phyloP scores from a whole-genome alignment of 177 flowering plant species.

The Vitis hybrid region DNA sequence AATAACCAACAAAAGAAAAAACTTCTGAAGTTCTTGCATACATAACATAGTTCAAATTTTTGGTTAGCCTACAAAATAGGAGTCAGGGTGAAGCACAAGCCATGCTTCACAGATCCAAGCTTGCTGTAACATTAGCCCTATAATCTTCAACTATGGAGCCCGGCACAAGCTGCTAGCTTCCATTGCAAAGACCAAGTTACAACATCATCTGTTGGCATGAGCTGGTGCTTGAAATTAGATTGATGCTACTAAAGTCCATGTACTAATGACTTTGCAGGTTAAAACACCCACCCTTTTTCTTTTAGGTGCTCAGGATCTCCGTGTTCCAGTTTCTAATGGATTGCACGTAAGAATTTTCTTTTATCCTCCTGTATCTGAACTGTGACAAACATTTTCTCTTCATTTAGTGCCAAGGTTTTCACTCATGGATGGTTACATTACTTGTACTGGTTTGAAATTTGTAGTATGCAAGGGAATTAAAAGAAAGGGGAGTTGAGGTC shows the following conservation, averaged over 20 bases:
- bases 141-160: not conserved
- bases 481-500: constrained; percentile 69
- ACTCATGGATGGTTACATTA: not conserved
- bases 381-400: too few species aligned
- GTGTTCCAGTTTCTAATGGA: constrained; percentile 85
- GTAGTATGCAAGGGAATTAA: constrained; percentile 80
- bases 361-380: not conserved
- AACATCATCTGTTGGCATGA: not conserved
- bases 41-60: too few species aligned
- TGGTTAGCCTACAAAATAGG: not conserved
- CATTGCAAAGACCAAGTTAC: not conserved
- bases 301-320: constrained; percentile 85
- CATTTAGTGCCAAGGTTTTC: not conserved
- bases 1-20: not conserved
- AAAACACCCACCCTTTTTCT: constrained; percentile 79
- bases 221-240: too few species aligned
- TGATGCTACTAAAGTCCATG: constrained; percentile 1
- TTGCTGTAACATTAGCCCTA: not conserved
- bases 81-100: not conserved
- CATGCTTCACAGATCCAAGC: not conserved
- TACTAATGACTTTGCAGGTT: constrained; percentile 43
- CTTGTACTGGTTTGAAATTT: constrained; percentile 10
- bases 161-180: not conserved
- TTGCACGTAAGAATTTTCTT: constrained; percentile 59
- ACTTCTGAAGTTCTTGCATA: not conserved